Evolutionary conservation across 1,284 basidiomycete species (phyloP).

Genomic region (Vanrija pseudolonga): DNA sequence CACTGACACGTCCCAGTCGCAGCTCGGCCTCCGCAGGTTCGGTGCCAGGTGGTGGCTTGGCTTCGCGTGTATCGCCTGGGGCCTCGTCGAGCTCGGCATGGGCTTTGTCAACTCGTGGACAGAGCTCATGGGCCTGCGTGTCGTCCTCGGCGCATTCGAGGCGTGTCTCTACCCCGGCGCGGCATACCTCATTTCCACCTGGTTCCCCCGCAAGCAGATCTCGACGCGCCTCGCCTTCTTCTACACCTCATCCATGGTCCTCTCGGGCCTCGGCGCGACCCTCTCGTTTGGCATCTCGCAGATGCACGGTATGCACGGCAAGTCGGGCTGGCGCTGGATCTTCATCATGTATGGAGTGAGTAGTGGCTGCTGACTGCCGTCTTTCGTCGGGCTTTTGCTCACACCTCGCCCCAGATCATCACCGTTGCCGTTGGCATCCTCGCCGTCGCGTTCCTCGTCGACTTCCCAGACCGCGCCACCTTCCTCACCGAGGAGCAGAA

Average conservation of each 20-base stretch:
- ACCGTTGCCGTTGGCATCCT: conserved; percentile 41
- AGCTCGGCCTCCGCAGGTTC: conserved; percentile 14
- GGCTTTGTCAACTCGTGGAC: conserved; percentile 35
- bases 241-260: conserved; percentile 14
- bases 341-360: conserved; percentile 15
- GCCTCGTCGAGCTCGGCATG: conserved; percentile 32
- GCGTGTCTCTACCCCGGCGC: conserved; percentile 25
- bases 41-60: conserved; percentile 23
- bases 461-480: conserved; percentile 53
- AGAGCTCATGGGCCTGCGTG: conserved; percentile 20
- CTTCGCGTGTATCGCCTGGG: conserved; percentile 38
- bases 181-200: conserved; percentile 17
- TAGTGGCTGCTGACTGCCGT: too few species aligned
- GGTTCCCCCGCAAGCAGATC: conserved; percentile 19
- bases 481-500: conserved; percentile 50
- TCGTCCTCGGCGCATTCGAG: conserved; percentile 25
- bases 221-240: conserved; percentile 15
- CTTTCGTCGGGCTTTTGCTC: too few species aligned
- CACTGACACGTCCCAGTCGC: neutral
- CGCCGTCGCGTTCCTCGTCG: conserved; percentile 30
- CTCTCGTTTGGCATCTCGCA: conserved; percentile 8
- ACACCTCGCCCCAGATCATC: conserved; percentile 17
- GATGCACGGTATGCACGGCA: conserved; percentile 1
- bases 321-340: conserved; percentile 12
- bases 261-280: conserved; percentile 10